Evolutionary conservation across 2,329 filamentous ascomycete species (phyloP).

Genomic region (Cercospora janseana): DNA sequence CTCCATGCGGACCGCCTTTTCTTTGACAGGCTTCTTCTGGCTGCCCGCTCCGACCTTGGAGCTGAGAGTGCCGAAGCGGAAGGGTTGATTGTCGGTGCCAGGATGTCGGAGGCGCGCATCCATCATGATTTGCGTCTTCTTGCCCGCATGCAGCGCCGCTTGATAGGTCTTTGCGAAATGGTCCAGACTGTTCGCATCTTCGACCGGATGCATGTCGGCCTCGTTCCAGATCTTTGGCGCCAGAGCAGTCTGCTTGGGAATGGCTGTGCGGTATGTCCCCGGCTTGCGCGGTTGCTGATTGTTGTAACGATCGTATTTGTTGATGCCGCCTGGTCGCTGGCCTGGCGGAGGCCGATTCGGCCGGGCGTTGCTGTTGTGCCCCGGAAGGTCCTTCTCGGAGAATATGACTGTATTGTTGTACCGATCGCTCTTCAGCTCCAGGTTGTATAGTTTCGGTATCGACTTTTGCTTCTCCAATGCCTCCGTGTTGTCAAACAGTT

Average conservation of each 20-base stretch:
- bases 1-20: conserved; percentile 87
- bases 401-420: conserved; percentile 88
- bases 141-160: conserved; percentile 43
- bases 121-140: conserved; percentile 49
- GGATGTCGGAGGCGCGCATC: conserved; percentile 19
- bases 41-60: conserved; percentile 32
- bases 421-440: conserved; percentile 66
- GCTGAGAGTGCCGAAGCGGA: conserved; percentile 37
- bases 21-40: conserved; percentile 53
- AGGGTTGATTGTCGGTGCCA: conserved; percentile 33
- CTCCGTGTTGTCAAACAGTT: conserved; percentile 63
- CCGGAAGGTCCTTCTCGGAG: conserved; percentile 86
- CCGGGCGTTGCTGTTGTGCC: conserved; percentile 38
- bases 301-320: conserved; percentile 26
- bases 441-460: conserved; percentile 84
- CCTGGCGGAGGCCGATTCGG: conserved; percentile 12
- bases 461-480: conserved; percentile 67
- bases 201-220: conserved; percentile 66
- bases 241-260: conserved; percentile 72
- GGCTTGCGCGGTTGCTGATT: conserved; percentile 26
- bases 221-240: conserved; percentile 73
- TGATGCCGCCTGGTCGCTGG: conserved; percentile 26
- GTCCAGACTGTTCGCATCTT: conserved; percentile 66
- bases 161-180: conserved; percentile 40
- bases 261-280: conserved; percentile 34